Evolutionary conservation across 441 rosid species (phyloP).

Genomic region (Corymbia citriodora): DNA sequence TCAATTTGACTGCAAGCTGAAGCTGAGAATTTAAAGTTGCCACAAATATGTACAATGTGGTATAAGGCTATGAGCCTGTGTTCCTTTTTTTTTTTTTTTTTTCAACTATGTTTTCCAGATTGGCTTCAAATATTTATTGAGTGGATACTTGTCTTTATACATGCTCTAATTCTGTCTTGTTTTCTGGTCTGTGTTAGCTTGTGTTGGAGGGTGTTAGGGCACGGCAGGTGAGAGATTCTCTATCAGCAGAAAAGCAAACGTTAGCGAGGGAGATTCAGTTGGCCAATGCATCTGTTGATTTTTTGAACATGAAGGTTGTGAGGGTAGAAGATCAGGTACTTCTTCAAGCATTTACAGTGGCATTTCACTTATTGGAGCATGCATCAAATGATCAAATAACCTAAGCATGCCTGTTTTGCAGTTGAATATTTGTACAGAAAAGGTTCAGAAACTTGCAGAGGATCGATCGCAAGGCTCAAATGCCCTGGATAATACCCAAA

Average conservation of each 20-base stretch:
- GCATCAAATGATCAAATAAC: not conserved
- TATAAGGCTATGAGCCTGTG: not conserved
- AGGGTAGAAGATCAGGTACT: slow-evolving; percentile 92
- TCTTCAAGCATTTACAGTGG: not conserved
- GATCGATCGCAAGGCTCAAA: slow-evolving; percentile 52
- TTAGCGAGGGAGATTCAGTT: slow-evolving; percentile 74
- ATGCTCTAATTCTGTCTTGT: not conserved
- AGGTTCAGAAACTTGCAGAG: slow-evolving; percentile 74
- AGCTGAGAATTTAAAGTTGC: not conserved
- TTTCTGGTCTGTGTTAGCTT: slow-evolving; percentile 47
- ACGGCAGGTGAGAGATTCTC: slow-evolving; percentile 66
- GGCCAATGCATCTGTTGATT: slow-evolving; percentile 57
- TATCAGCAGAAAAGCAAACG: slow-evolving; percentile 47
- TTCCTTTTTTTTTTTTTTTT: not conserved
- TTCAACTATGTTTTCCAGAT: not conserved
- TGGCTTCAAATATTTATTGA: not conserved
- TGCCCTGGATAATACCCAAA: slow-evolving; percentile 53
- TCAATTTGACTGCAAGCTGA: not conserved
- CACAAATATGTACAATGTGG: not conserved
- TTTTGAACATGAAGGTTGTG: slow-evolving; percentile 56
- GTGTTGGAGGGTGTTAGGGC: slow-evolving; percentile 77
- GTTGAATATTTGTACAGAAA: slow-evolving; percentile 62
- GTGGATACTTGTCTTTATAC: not conserved
- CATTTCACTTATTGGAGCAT: not conserved
- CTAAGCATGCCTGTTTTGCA: slow-evolving; percentile 32